Evolutionary conservation across 2,329 filamentous ascomycete species (phyloP).

Genomic region (Pseudocercospora fijiensis): DNA sequence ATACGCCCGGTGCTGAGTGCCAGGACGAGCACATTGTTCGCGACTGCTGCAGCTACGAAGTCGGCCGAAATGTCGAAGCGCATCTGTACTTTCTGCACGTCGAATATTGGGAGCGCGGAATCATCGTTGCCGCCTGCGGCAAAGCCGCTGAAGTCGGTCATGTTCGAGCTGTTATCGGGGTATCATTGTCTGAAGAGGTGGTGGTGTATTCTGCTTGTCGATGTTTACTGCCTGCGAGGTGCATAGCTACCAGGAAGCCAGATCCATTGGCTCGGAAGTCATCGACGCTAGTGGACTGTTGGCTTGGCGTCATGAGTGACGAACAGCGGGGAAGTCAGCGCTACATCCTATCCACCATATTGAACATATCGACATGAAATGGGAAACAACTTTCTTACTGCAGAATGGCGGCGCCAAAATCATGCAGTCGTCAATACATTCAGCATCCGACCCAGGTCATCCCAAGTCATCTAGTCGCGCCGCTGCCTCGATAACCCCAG

Average conservation of each 20-base stretch:
- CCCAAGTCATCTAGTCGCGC: too few relatives aligned
- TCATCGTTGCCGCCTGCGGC: conserved; percentile 41
- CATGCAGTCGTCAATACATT: too few relatives aligned
- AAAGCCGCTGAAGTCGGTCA: conserved; percentile 28
- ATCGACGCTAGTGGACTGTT: background rate
- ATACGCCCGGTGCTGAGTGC: conserved; percentile 91
- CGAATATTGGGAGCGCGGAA: conserved; percentile 80
- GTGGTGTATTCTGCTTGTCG: background rate
- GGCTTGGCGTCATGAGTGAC: background rate
- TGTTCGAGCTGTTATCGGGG: conserved; percentile 19
- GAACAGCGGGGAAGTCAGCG: background rate
- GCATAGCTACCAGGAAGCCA: background rate
- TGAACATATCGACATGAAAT: too few relatives aligned
- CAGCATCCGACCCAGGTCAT: too few relatives aligned
- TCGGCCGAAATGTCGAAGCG: conserved; percentile 93
- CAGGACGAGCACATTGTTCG: conserved; percentile 92
- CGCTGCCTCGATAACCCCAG: too few relatives aligned
- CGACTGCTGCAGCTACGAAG: conserved; percentile 93
- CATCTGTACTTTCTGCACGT: conserved; percentile 86
- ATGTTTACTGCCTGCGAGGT: background rate
- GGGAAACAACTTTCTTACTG: too few relatives aligned
- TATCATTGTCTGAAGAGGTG: conserved; percentile 1
- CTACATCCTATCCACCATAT: too few relatives aligned
- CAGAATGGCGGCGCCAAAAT: too few relatives aligned
- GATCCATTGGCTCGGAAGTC: background rate